Conservation (phyloP, 1,139 yeast species). For the Fermentozyma sake region DNA sequence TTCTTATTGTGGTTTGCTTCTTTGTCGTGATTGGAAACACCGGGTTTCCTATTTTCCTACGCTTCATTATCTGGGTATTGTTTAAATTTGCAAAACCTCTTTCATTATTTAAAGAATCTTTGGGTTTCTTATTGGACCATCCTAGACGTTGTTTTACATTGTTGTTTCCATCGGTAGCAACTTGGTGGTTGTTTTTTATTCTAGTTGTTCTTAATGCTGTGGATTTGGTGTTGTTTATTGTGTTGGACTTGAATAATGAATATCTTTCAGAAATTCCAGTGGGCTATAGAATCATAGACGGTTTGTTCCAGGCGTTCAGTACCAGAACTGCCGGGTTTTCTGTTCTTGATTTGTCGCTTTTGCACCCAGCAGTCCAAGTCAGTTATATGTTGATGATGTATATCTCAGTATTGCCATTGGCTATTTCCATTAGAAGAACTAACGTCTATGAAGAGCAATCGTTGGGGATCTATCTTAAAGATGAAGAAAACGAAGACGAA, state of each 20-base stretch:
- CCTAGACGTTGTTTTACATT: constrained; percentile 96
- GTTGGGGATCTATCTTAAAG: constrained; percentile 69
- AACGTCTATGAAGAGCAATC: constrained; percentile 97
- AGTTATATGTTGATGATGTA: constrained; percentile 97
- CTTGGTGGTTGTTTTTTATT: constrained; percentile 88
- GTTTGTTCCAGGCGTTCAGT: constrained; percentile 84
- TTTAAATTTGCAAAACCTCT: constrained; percentile 64
- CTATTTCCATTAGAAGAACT: constrained; percentile 92
- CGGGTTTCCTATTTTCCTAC: constrained; percentile 78
- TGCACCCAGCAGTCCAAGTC: constrained; percentile 91
- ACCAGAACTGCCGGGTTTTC: constrained; percentile 94
- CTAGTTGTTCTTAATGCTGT: constrained; percentile 66
- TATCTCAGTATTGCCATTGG: constrained; percentile 91
- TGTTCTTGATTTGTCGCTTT: constrained; percentile 58
- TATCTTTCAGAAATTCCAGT: constrained; percentile 48
- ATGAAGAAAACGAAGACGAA: constrained; percentile 27
- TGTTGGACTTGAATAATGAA: constrained; percentile 61
- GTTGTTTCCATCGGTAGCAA: constrained; percentile 85
- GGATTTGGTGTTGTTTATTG: constrained; percentile 75
- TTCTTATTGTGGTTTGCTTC: constrained; percentile 57
- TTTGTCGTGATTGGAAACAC: constrained; percentile 88
- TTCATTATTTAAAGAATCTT: constrained; percentile 65
- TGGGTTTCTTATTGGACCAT: constrained; percentile 85
- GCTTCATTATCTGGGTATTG: constrained; percentile 78
- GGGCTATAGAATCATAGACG: constrained; percentile 72